Evolutionary conservation across 2,329 filamentous ascomycete genomes (phyloP).

Genomic region (Periconia digitata): DNA sequence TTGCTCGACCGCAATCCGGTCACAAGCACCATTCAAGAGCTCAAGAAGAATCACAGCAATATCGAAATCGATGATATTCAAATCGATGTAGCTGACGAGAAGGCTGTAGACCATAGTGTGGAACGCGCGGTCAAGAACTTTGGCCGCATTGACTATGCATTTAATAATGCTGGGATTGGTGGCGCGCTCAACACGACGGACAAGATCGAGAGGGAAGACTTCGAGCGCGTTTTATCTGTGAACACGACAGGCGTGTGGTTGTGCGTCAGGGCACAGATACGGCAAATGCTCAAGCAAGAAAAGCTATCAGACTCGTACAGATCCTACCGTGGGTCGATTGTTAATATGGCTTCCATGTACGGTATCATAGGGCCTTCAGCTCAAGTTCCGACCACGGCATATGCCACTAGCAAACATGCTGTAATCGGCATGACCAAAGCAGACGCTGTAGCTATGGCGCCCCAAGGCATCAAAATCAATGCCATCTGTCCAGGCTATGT

Average conservation of each 20-base stretch:
- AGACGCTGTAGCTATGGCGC: slow-evolving; percentile 57
- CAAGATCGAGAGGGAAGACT: slow-evolving; percentile 51
- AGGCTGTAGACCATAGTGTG: slow-evolving; percentile 49
- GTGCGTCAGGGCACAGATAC: slow-evolving; percentile 57
- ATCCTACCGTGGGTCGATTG: slow-evolving; percentile 53
- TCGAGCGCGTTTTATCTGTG: slow-evolving; percentile 54
- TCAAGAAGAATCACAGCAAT: slow-evolving; percentile 44
- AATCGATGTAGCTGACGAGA: slow-evolving; percentile 51
- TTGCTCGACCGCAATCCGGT: slow-evolving; percentile 51
- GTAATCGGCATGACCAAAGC: slow-evolving; percentile 57
- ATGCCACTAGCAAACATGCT: slow-evolving; percentile 57
- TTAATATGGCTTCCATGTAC: slow-evolving; percentile 58
- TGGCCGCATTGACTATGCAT: slow-evolving; percentile 57
- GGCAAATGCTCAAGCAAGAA: slow-evolving; percentile 56
- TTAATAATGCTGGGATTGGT: slow-evolving; percentile 59
- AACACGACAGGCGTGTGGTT: slow-evolving; percentile 61
- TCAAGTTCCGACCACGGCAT: slow-evolving; percentile 48
- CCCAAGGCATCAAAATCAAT: slow-evolving; percentile 59
- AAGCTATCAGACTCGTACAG: slow-evolving; percentile 26
- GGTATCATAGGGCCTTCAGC: slow-evolving; percentile 47
- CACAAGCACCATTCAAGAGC: slow-evolving; percentile 30
- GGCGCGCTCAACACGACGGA: slow-evolving; percentile 49
- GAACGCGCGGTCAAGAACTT: slow-evolving; percentile 48
- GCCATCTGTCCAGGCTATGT: slow-evolving; percentile 60
- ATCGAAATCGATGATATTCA: slow-evolving; percentile 46